Evolutionary conservation across 805 yeast species (phyloP).

Genomic region (Candida methanosorbosa): DNA sequence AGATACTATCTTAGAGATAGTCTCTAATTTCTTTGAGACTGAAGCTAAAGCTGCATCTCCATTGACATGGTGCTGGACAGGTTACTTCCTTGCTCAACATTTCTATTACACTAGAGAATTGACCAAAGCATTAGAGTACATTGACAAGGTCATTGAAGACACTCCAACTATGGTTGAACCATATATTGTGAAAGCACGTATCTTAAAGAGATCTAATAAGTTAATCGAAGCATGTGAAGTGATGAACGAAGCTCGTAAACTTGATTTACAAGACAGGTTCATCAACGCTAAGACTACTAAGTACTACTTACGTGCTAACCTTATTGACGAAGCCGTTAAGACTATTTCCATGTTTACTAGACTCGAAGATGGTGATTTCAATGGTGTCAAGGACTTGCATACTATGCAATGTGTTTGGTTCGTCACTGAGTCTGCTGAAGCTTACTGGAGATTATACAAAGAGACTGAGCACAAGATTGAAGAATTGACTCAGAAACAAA

Average conservation of each 20-base stretch:
- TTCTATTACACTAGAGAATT: slow-evolving; percentile 48
- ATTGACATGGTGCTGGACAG: slow-evolving; percentile 55
- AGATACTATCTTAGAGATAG: slow-evolving; percentile 42
- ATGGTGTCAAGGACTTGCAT: slow-evolving; percentile 81
- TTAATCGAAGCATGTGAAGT: slow-evolving; percentile 50
- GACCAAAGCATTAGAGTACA: slow-evolving; percentile 41
- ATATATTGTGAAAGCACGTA: slow-evolving; percentile 70
- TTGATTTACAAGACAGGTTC: slow-evolving; percentile 87
- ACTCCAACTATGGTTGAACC: slow-evolving; percentile 84
- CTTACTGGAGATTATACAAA: slow-evolving; percentile 56
- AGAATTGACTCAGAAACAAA: not conserved
- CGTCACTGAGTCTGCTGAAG: slow-evolving; percentile 74
- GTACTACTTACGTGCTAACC: slow-evolving; percentile 70
- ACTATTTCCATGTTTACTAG: slow-evolving; percentile 75
- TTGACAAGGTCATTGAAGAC: slow-evolving; percentile 57
- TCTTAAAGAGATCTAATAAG: slow-evolving; percentile 65
- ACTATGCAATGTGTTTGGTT: slow-evolving; percentile 92
- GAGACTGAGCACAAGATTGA: slow-evolving; percentile 13
- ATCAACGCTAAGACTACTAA: slow-evolving; percentile 83
- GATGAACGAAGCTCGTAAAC: slow-evolving; percentile 61
- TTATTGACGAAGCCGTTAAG: slow-evolving; percentile 65
- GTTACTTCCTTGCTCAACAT: slow-evolving; percentile 74
- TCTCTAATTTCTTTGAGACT: slow-evolving; percentile 34
- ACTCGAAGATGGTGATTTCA: slow-evolving; percentile 70
- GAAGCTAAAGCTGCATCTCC: slow-evolving; percentile 25